Evolutionary conservation across 2,329 filamentous ascomycete species (phyloP).

Genomic region (Curvularia sp.): DNA sequence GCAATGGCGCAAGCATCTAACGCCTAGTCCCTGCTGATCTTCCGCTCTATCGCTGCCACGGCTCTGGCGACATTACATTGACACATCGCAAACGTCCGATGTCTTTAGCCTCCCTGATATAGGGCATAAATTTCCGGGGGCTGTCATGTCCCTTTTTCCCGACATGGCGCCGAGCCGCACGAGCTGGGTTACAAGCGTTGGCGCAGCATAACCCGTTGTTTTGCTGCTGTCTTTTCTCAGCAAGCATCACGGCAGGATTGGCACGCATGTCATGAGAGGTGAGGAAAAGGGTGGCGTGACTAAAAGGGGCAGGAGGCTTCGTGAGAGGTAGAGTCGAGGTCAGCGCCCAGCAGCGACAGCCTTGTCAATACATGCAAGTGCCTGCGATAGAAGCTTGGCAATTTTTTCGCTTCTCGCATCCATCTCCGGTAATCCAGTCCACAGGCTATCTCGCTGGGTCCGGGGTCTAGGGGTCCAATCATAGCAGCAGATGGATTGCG

Average conservation of each 20-base stretch:
- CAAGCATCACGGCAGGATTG: neutral
- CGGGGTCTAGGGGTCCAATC: conserved; percentile 3
- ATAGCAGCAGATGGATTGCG: neutral
- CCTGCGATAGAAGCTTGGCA: conserved; percentile 1
- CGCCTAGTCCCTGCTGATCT: conserved; percentile 10
- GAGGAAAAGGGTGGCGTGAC: neutral
- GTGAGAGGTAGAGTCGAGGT: neutral
- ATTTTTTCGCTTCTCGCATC: conserved; percentile 2
- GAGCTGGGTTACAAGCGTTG: neutral
- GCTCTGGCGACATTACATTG: conserved; percentile 4
- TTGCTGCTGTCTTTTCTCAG: neutral
- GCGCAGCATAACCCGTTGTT: neutral
- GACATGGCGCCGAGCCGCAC: conserved; percentile 15
- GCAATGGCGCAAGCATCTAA: conserved; percentile 12
- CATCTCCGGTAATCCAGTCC: conserved; percentile 23
- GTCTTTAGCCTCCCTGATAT: neutral
- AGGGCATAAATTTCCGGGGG: conserved; percentile 6
- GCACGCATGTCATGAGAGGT: neutral
- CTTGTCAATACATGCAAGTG: neutral
- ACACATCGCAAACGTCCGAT: conserved; percentile 7
- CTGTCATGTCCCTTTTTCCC: conserved; percentile 3
- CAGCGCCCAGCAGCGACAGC: neutral
- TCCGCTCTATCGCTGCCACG: conserved; percentile 8
- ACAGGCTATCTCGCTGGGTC: conserved; percentile 1
- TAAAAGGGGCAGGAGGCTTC: conserved; percentile 1